Evolutionary conservation across 495 filamentous ascomycete species (phyloP).

Genomic region (Emericellopsis terricola): DNA sequence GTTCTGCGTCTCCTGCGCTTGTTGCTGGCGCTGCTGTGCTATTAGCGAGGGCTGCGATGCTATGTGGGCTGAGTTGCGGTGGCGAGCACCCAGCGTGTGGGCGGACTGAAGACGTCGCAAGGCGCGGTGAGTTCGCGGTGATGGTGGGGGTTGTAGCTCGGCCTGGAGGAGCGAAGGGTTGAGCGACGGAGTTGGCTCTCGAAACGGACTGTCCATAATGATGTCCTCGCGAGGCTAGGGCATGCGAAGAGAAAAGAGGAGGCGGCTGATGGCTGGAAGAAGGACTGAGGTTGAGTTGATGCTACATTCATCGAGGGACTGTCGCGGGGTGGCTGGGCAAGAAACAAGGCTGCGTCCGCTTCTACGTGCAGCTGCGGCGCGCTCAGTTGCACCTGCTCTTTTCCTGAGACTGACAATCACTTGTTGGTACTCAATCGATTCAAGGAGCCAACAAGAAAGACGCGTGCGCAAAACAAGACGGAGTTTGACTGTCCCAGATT

Average conservation of each 20-base stretch:
- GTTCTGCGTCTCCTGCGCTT: conserved; percentile 13
- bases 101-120: conserved; percentile 39
- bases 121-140: conserved; percentile 27
- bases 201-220: not conserved
- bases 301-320: too few species aligned
- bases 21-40: conserved; percentile 31
- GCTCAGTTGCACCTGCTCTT: too few species aligned
- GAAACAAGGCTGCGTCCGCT: too few species aligned
- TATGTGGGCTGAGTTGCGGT: conserved; percentile 8
- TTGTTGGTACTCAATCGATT: too few species aligned
- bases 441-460: too few species aligned
- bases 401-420: too few species aligned
- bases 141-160: conserved; percentile 17
- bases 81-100: conserved; percentile 30
- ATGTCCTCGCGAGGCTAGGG: not conserved
- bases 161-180: not conserved
- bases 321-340: too few species aligned
- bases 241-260: not conserved
- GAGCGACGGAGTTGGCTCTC: not conserved
- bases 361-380: too few species aligned
- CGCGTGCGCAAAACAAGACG: too few species aligned
- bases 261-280: too few species aligned
- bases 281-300: too few species aligned
- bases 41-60: conserved; percentile 26
- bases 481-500: too few species aligned